Conservation (phyloP, 2,329 filamentous ascomycete genomes). For the Fusarium sp. region DNA sequence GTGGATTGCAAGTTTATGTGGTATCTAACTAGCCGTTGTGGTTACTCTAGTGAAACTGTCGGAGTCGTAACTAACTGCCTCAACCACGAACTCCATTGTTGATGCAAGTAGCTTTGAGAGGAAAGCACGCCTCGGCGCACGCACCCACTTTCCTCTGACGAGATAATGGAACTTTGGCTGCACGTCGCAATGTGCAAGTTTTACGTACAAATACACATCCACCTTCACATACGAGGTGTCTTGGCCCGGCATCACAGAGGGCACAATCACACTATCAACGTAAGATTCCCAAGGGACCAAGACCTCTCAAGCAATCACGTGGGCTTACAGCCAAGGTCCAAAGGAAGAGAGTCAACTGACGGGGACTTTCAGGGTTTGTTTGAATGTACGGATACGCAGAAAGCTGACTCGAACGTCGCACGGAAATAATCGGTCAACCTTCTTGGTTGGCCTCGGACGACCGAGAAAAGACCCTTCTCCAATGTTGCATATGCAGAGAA, state of each 20-base stretch:
- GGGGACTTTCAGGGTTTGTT: conserved; percentile 13
- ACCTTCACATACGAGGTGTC: conserved; percentile 5
- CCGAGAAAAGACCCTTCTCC: conserved; percentile 30
- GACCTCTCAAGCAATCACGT: conserved; percentile 44
- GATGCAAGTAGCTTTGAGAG: conserved; percentile 33
- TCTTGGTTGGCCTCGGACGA: conserved; percentile 20
- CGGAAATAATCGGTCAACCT: conserved; percentile 31
- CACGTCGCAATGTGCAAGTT: conserved; percentile 12
- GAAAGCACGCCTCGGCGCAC: conserved; percentile 27
- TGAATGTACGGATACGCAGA: neutral
- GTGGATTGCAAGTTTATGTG: conserved; percentile 5
- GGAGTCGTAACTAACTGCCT: conserved; percentile 19
- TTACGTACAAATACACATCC: neutral
- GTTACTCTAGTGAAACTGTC: conserved; percentile 1
- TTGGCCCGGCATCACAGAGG: conserved; percentile 23
- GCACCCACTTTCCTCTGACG: conserved; percentile 8
- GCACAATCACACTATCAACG: conserved; percentile 28
- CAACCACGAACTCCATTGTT: conserved; percentile 15
- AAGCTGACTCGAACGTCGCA: conserved; percentile 28
- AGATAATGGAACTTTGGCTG: neutral
- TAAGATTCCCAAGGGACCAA: conserved; percentile 8
- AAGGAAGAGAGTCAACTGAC: conserved; percentile 24
- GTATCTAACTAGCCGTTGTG: conserved; percentile 6
- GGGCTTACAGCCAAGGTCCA: conserved; percentile 32
- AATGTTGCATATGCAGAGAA: conserved; percentile 20